These are phyloP conservation scores for Picea glauca DNA, from an alignment of 75 land plant genomes.

Conservation along the genomic window DNA sequence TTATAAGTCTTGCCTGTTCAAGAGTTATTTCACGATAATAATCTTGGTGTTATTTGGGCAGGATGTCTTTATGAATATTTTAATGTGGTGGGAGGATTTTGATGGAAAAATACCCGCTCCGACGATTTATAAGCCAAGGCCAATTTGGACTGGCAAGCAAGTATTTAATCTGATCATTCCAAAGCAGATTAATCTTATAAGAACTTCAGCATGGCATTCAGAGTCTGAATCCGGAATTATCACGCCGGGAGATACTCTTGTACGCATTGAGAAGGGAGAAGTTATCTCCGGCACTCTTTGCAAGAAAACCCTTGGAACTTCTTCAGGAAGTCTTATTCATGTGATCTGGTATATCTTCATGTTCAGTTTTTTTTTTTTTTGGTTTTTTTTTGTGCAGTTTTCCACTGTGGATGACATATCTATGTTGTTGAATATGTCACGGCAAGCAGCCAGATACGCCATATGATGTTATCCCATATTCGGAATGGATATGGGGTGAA, in stretches of 20 bases:
- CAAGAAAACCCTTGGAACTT: constrained; percentile 94
- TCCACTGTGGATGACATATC: too few relatives aligned
- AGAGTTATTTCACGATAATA: too few relatives aligned
- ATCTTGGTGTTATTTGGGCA: constrained; percentile 24
- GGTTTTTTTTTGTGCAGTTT: too few relatives aligned
- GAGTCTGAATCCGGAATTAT: constrained; percentile 69
- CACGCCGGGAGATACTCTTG: constrained; percentile 93
- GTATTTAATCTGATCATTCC: constrained; percentile 96
- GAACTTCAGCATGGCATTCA: constrained; percentile 83
- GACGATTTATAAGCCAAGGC: constrained; percentile 88
- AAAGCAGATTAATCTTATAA: constrained; percentile 90
- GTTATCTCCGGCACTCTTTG: constrained; percentile 92
- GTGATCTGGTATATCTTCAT: constrained; percentile 75
- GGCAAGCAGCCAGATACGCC: too few relatives aligned
- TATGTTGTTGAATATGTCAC: too few relatives aligned
- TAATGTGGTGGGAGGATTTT: constrained; percentile 99
- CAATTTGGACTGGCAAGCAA: constrained; percentile 98
- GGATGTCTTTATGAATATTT: constrained; percentile 98
- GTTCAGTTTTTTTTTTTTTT: too few relatives aligned
- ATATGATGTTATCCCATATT: too few relatives aligned
- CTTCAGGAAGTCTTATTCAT: constrained; percentile 95
- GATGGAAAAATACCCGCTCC: constrained; percentile 96
- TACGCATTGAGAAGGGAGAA: constrained; percentile 95
- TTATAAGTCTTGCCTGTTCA: too few relatives aligned
- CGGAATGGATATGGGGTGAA: too few relatives aligned